Conservation (phyloP, 139 green algal species). For the Haematococcus sp. region DNA sequence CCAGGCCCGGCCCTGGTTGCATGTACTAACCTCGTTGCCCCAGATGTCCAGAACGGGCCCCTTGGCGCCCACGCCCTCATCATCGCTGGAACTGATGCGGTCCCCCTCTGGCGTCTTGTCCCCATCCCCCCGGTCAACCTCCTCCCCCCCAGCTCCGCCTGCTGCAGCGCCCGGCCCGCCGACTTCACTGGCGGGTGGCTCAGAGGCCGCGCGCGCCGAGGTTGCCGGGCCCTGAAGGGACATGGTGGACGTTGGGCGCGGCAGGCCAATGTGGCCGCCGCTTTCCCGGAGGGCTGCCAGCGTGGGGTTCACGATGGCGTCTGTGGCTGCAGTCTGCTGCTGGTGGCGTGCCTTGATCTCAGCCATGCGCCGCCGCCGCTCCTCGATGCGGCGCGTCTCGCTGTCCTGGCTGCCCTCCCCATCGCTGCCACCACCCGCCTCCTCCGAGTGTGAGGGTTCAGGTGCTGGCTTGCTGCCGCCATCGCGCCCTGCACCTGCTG, state of each 20-base stretch:
- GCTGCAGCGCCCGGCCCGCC: background rate
- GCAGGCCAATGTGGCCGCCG: too few species aligned
- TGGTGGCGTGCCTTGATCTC: slow-evolving; percentile 10
- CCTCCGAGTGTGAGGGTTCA: too few species aligned
- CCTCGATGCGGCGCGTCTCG: background rate
- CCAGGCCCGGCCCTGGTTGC: too few species aligned
- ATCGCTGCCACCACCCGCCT: too few species aligned
- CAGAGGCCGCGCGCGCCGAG: too few species aligned
- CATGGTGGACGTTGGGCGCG: background rate
- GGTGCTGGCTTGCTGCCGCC: too few species aligned
- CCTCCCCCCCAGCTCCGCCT: background rate
- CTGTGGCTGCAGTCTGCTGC: background rate
- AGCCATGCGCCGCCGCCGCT: background rate
- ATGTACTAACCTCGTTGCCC: slow-evolving; percentile 8
- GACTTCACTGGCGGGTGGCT: background rate
- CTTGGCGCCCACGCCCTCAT: background rate
- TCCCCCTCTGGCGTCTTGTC: slow-evolving; percentile 3
- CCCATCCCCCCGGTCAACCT: background rate
- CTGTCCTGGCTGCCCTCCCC: too few species aligned
- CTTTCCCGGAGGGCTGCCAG: background rate
- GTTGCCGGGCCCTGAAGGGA: background rate
- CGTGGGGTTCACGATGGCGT: background rate
- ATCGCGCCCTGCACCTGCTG: too few species aligned
- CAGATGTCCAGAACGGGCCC: slow-evolving; percentile 9
- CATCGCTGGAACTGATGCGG: slow-evolving; percentile 2